Percentiles rank a stretch among this genome's conserved stretches.
Conservation (phyloP, 345 rosid genomes). For the Chamaenerion angustifolium region DNA sequence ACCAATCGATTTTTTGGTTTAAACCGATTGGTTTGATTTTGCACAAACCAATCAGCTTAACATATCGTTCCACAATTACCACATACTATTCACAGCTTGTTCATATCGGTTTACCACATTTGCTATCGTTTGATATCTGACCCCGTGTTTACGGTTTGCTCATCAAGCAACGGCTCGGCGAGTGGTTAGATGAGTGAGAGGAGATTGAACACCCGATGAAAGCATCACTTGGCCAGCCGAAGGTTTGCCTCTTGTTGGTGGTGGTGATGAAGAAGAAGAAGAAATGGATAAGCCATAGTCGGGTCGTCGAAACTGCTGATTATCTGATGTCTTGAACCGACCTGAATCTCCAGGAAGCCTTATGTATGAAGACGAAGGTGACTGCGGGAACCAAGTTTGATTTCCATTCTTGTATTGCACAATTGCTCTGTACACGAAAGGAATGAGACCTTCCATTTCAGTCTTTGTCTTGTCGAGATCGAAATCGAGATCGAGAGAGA, state of each 20-base stretch:
- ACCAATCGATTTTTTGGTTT: too few relatives aligned
- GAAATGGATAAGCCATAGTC: slow-evolving; percentile 24
- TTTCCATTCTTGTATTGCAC: slow-evolving; percentile 51
- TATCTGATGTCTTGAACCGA: slow-evolving; percentile 43
- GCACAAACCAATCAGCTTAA: too few relatives aligned
- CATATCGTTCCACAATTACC: slow-evolving; percentile 1
- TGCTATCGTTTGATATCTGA: background rate
- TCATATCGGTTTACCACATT: background rate
- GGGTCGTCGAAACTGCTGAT: slow-evolving; percentile 26
- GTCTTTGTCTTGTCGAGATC: background rate
- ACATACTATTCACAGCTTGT: slow-evolving; percentile 3
- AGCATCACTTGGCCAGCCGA: slow-evolving; percentile 18
- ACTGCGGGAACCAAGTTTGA: slow-evolving; percentile 36
- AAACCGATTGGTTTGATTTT: too few relatives aligned
- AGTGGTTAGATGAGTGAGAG: slow-evolving; percentile 29
- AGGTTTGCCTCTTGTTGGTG: too few relatives aligned
- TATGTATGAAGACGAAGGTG: slow-evolving; percentile 64
- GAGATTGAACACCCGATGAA: slow-evolving; percentile 47
- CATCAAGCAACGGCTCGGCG: slow-evolving; percentile 35
- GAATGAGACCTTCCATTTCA: slow-evolving; percentile 74
- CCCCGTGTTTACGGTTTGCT: background rate
- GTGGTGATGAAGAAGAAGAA: slow-evolving; percentile 16
- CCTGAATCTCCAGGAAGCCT: slow-evolving; percentile 85
- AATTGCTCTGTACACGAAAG: slow-evolving; percentile 48
- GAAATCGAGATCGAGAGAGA: too few relatives aligned